Conservation (phyloP, 139 green algal species). For the Protoeuglena noctilucae region DNA sequence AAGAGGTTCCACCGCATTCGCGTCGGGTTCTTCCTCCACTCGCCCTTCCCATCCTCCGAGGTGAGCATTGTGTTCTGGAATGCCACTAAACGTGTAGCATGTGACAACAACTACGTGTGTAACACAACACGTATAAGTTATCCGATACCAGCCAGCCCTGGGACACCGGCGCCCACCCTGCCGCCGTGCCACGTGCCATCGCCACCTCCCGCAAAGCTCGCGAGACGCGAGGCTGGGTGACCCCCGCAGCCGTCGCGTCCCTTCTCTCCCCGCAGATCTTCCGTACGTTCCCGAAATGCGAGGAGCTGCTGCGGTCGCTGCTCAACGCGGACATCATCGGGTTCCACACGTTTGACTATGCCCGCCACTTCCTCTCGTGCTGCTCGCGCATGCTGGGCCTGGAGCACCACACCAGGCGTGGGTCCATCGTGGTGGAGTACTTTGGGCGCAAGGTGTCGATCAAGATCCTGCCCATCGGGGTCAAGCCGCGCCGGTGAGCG, state of each 20-base stretch:
- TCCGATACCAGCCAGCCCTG: too few relatives aligned
- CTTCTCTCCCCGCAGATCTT: too few relatives aligned
- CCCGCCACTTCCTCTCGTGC: slow-evolving; percentile 92
- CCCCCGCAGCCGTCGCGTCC: too few relatives aligned
- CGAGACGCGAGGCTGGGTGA: too few relatives aligned
- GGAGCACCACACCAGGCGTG: slow-evolving; percentile 70
- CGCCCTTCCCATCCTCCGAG: slow-evolving; percentile 88
- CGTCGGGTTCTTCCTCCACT: slow-evolving; percentile 91
- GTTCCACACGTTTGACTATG: slow-evolving; percentile 99
- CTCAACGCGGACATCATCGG: slow-evolving; percentile 90
- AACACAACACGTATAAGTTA: too few relatives aligned
- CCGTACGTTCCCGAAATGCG: slow-evolving; percentile 79
- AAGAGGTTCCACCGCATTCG: slow-evolving; percentile 26
- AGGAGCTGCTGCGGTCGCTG: slow-evolving; percentile 81
- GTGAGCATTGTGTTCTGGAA: too few relatives aligned
- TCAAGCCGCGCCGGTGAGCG: background rate
- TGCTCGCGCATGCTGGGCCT: slow-evolving; percentile 88
- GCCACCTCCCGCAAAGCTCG: too few relatives aligned
- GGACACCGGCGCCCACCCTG: too few relatives aligned
- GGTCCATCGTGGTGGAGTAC: slow-evolving; percentile 87
- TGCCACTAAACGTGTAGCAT: too few relatives aligned
- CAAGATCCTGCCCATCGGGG: slow-evolving; percentile 86
- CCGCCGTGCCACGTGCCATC: too few relatives aligned
- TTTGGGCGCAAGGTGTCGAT: slow-evolving; percentile 84
- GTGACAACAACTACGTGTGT: too few relatives aligned